Percentiles rank a stretch among this genome's conserved stretches.
These are phyloP conservation scores for Pseudopediastrum boryanum DNA, from an alignment of 139 green algal species.

Conservation along the genomic window DNA sequence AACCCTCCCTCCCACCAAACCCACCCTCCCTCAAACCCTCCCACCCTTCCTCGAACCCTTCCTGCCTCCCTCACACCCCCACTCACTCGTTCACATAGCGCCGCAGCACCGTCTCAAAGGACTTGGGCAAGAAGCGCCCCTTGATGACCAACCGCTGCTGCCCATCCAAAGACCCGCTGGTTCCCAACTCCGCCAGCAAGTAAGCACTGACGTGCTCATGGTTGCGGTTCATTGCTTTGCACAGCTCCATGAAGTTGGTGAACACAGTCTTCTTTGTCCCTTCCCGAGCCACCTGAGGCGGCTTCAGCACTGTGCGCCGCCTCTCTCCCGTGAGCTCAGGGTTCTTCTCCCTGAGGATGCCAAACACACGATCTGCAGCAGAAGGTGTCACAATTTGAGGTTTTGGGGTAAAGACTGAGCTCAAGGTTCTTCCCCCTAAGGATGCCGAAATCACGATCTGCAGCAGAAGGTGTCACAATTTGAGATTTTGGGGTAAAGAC, in stretches of 20 bases:
- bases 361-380: constrained; percentile 91
- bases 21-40: too few species aligned
- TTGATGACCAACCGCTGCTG: constrained; percentile 96
- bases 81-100: constrained; percentile 95
- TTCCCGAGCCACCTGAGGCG: constrained; percentile 96
- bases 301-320: constrained; percentile 94
- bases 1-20: too few species aligned
- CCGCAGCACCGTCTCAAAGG: constrained; percentile 96
- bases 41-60: neutral
- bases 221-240: constrained; percentile 83
- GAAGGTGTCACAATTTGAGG: too few species aligned
- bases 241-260: constrained; percentile 99
- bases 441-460: constrained; percentile 97
- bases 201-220: constrained; percentile 78
- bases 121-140: constrained; percentile 97
- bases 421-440: constrained; percentile 96
- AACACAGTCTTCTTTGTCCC: constrained; percentile 99
- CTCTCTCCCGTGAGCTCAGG: constrained; percentile 97
- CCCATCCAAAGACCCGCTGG: constrained; percentile 87
- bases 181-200: constrained; percentile 96
- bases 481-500: too few species aligned
- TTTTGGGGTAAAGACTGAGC: too few species aligned
- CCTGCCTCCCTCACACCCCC: too few species aligned
- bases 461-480: too few species aligned
- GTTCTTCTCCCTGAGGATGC: constrained; percentile 95